Base-by-base conservation (phyloP, 2,329 filamentous ascomycete genomes). In the Pseudogymnoascus sp. region DNA sequence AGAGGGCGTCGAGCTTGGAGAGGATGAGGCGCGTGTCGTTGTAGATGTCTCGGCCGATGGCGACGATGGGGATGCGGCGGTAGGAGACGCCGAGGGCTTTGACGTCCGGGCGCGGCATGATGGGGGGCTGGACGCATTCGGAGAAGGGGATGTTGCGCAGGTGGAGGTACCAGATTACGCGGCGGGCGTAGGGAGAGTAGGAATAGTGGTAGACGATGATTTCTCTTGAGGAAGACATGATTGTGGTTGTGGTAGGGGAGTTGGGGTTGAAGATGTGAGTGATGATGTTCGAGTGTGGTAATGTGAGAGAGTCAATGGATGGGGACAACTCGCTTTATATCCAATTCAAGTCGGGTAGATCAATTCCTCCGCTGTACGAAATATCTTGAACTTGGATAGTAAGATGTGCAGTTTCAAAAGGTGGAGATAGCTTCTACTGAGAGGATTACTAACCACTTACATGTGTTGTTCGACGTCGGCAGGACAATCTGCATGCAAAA, bases 21-120 rank as follows among this genome's bases (percentile, higher is more conserved):
- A 90, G 71, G 65, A 90, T 89, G 19, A 89, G 78, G 2, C 84
- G 81, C 2, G 84, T 84, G 74, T 90, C 87, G 62, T 82, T 75
- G 73, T 89, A 90, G 41, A 90, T 74, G 67, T 88, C 82, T 5
- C 80, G 76, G 13, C 84, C 86, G 65, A 89, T 83, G 19, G 82
- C 74, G 57, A 90, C 72, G 57, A 90, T 68, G 1, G 87, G 87
- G 60, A 89, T 89, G 61, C 87, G 84, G 3, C 86, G 80, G 72
- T 91, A 86, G 5, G 76, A 74, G 59, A 89, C 76, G 23, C 83
- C 84, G 12, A 90, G 76, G 1, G 75, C 73, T 15, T 74, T 71
- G 12, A 89, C 68, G 68, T 88, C 84, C 0, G 85, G 84, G 23
- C 86, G 82, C 5, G 87, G 87, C 68, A 89, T 75, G 33, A 80